These are phyloP conservation scores for Fusarium buxicola DNA, from an alignment of 2,329 filamentous ascomycete species.

Conservation along the genomic window DNA sequence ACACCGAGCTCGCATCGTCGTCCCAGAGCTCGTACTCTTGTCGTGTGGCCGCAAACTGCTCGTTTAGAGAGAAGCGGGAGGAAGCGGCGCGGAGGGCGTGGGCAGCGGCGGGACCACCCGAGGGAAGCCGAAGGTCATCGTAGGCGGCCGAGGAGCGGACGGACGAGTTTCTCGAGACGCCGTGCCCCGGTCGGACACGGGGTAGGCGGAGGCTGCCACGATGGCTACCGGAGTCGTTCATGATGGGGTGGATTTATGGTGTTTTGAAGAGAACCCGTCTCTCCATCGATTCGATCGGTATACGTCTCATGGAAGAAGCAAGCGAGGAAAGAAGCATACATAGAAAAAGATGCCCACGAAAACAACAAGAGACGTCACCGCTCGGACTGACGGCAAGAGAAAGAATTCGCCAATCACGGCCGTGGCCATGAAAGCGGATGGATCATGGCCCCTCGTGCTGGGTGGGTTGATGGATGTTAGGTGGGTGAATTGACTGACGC, in stretches of 20 bases:
- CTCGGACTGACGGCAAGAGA: slow-evolving; percentile 16
- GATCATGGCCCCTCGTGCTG: slow-evolving; percentile 34
- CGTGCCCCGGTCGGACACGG: slow-evolving; percentile 37
- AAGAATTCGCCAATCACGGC: slow-evolving; percentile 42
- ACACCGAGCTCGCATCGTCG: slow-evolving; percentile 60
- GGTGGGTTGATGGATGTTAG: slow-evolving; percentile 33
- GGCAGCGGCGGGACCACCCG: slow-evolving; percentile 23
- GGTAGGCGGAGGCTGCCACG: slow-evolving; percentile 48
- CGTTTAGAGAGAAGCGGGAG: slow-evolving; percentile 60
- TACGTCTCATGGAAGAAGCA: neutral
- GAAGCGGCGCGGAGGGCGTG: slow-evolving; percentile 51
- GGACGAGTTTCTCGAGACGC: slow-evolving; percentile 39
- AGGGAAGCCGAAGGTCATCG: slow-evolving; percentile 39
- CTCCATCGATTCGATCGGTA: slow-evolving; percentile 16
- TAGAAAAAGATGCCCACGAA: neutral
- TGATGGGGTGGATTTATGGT: slow-evolving; percentile 26
- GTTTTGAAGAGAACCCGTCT: slow-evolving; percentile 16
- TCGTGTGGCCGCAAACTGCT: slow-evolving; percentile 61
- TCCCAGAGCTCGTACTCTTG: slow-evolving; percentile 61
- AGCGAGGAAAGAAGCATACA: neutral
- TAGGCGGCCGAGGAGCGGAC: slow-evolving; percentile 41
- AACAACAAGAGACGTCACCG: slow-evolving; percentile 27
- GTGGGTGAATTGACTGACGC: slow-evolving; percentile 9
- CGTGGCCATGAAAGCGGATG: slow-evolving; percentile 29
- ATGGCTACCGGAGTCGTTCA: slow-evolving; percentile 44